phyloP scores from a whole-genome alignment of 768 basidiomycete genomes.

The Hydnomerulius pinastri region DNA sequence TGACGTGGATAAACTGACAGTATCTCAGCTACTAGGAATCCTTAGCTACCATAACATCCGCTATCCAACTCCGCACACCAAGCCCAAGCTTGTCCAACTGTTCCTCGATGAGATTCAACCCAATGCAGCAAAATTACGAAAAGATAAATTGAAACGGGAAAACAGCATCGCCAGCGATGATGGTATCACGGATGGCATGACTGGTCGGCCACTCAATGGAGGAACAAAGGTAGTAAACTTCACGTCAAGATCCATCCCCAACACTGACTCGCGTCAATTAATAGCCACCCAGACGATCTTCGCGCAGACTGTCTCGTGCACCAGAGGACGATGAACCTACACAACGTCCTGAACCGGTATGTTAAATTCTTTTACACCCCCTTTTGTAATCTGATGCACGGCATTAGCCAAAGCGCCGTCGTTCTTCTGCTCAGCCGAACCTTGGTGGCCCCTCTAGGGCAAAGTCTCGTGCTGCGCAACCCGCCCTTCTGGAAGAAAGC shows the following conservation, averaged over 20 bases:
- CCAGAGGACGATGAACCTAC: conserved; percentile 46
- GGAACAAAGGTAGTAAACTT: conserved; percentile 43
- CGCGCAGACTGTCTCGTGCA: conserved; percentile 63
- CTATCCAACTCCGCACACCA: conserved; percentile 75
- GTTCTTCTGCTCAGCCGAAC: conserved; percentile 76
- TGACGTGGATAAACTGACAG: conserved; percentile 70
- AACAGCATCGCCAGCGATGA: conserved; percentile 78
- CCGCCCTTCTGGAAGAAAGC: conserved; percentile 66
- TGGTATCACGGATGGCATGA: conserved; percentile 81
- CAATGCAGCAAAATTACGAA: conserved; percentile 56
- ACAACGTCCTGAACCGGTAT: conserved; percentile 57
- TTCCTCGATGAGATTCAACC: conserved; percentile 78
- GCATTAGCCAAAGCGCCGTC: conserved; percentile 70
- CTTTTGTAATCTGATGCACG: conserved; percentile 15
- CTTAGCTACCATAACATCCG: conserved; percentile 75
- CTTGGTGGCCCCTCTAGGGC: conserved; percentile 52
- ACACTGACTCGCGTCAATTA: conserved; percentile 8
- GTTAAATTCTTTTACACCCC: conserved; percentile 22
- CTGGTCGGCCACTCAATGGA: conserved; percentile 64
- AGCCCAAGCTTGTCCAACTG: conserved; percentile 72
- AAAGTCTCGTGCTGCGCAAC: conserved; percentile 38
- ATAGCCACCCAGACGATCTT: conserved; percentile 50
- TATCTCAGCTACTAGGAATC: conserved; percentile 79
- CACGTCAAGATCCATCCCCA: conserved; percentile 2
- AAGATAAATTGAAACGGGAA: conserved; percentile 62